Percentiles rank a stretch among this genome's conserved stretches.
Conservation (phyloP, 179 eudicot species). For the Beta lomatogona region DNA sequence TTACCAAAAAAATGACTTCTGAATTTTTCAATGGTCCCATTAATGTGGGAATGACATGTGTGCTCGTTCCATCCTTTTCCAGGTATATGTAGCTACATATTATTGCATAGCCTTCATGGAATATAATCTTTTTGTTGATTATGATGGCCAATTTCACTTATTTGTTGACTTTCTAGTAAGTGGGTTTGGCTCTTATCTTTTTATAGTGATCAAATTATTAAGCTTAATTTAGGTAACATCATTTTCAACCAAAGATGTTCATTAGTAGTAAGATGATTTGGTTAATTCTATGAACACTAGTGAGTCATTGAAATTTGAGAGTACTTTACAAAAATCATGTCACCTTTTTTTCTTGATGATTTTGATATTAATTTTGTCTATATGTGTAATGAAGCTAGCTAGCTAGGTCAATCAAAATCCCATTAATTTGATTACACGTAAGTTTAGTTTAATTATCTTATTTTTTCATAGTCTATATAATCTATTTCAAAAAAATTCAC, state of each 20-base stretch:
- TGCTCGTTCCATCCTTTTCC: slow-evolving; percentile 10
- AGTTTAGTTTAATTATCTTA: not conserved
- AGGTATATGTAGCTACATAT: slow-evolving; percentile 16
- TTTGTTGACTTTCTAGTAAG: slow-evolving; percentile 14
- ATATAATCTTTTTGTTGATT: slow-evolving; percentile 15
- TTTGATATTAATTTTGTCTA: slow-evolving; percentile 7
- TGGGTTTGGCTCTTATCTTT: slow-evolving; percentile 22
- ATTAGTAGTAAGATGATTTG: not conserved
- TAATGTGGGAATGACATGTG: slow-evolving; percentile 8
- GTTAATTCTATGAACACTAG: not conserved
- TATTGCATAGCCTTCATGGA: not conserved
- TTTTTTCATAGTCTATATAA: no score
- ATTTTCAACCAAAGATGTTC: not conserved
- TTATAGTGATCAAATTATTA: not conserved
- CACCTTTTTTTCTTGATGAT: not conserved
- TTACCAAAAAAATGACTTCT: not conserved
- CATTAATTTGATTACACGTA: not conserved
- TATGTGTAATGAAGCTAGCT: not conserved
- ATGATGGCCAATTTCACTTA: not conserved
- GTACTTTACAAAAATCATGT: not conserved
- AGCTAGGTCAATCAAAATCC: not conserved
- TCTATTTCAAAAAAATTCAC: no score
- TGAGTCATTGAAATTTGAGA: not conserved
- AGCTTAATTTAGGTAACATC: not conserved
- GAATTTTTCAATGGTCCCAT: slow-evolving; percentile 3